Evolutionary conservation across 495 filamentous ascomycete species (phyloP).

Genomic region (Tuber indicum): DNA sequence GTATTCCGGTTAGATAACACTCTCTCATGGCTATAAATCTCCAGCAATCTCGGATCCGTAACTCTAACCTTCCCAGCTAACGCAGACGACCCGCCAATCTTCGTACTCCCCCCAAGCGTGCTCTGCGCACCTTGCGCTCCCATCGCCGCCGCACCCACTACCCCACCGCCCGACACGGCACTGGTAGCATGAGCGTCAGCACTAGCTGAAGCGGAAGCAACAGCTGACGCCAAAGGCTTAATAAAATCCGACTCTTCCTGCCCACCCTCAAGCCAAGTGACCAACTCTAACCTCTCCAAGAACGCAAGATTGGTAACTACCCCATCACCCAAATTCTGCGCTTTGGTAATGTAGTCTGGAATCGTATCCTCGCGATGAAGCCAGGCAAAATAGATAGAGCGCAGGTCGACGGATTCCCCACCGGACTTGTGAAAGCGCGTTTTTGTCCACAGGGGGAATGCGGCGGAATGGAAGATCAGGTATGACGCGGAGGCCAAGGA

Average conservation of each 20-base stretch:
- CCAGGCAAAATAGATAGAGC: slow-evolving; percentile 92
- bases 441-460: slow-evolving; percentile 64
- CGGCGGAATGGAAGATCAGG: slow-evolving; percentile 62
- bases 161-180: slow-evolving; percentile 11
- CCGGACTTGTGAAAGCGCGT: slow-evolving; percentile 76
- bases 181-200: slow-evolving; percentile 16
- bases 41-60: slow-evolving; percentile 68
- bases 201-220: slow-evolving; percentile 47
- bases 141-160: slow-evolving; percentile 46
- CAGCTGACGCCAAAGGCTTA: slow-evolving; percentile 59
- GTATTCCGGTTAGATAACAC: slow-evolving; percentile 89
- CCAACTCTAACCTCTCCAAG: slow-evolving; percentile 80
- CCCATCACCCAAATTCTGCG: slow-evolving; percentile 69
- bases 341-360: slow-evolving; percentile 79
- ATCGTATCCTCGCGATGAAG: slow-evolving; percentile 80
- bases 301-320: slow-evolving; percentile 78
- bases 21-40: slow-evolving; percentile 85
- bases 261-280: slow-evolving; percentile 84
- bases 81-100: slow-evolving; percentile 45
- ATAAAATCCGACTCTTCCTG: slow-evolving; percentile 88
- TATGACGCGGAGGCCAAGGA: slow-evolving; percentile 72
- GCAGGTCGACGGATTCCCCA: slow-evolving; percentile 71
- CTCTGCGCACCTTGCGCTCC: slow-evolving; percentile 12
- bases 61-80: slow-evolving; percentile 48
- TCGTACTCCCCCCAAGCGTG: slow-evolving; percentile 45